Evolutionary conservation across 78 protist genomes (phyloP), one percentile per base, ranked within the genome.

Genomic region (Dictyostelium purpureum): DNA sequence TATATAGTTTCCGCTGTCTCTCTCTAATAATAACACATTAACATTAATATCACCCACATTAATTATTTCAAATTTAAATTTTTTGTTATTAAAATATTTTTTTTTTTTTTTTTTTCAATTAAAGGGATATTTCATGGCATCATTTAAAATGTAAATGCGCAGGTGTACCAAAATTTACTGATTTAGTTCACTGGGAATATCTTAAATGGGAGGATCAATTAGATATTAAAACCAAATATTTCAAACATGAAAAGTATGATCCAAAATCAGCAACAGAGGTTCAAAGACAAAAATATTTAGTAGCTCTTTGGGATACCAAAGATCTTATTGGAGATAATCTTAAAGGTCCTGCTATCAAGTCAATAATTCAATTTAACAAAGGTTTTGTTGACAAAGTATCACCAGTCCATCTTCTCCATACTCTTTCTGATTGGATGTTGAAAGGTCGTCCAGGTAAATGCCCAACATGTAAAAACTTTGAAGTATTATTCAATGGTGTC

Each of bases 391-490:
- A 78, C 1, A 77, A 71, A 18, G 71, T 80, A 12, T 59, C 95
- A 42, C 80, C 67, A 14, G 82, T 79, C 35, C 24, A 10, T 31
- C 35, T 54, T 5, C 49, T 79, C 9, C 90, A 70, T 35, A 77
- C 43, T 21, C 12, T 82, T 1, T 11, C 90, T 18, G 95, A 90
- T 56, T 74, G 88, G 89, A 21, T 90, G 71, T 40, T 90, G 42
- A 43, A 52, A 12, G 95, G 95, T 14, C n/a, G 89, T 18, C 24
- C 89, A 18, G 95, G 89, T 28, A 54, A 45, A 31, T 90, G 95
- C 33, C 95, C 95, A 33, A 75, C 79, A 3, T 90, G 95, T 31
- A 90, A 90, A 69, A 33, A n/a, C 11, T 65, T 51, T 11, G 43
- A 73, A 18, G 65, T 90, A 0, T 14, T 38, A 11, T 90, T 59